Base-by-base conservation (phyloP, 179 eudicot species). In the Vitellaria paradoxa region DNA sequence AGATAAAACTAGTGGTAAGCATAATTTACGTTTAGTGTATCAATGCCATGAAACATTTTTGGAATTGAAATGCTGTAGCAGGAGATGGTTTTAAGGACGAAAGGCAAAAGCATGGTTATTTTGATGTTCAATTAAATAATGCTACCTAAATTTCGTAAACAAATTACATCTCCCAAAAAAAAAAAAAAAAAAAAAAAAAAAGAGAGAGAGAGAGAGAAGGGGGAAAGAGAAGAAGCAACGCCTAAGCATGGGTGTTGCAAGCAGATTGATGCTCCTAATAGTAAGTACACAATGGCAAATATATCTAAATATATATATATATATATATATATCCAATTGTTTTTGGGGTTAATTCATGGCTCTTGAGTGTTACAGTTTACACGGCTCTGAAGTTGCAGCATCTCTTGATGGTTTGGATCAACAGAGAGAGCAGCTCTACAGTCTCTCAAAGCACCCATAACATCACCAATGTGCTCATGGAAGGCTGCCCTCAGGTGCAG, bases 391-490 rank as follows among this genome's bases (percentile, higher is more conserved):
- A 96, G 97, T 82, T 96, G 94, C n/a, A 93, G 83, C 97, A 93
- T 96, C 81, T 96, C 99, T 83, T 86, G 97, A 80, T 96, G 98
- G 80, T 92, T 90, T 0, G 99, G 99, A 74, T 96, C 98, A 24
- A 96, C 97, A 1, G 97, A 93, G 63, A 96, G 97, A 47, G 99
- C 98, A 65, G 98, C 98, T 37, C 98, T 84, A 74, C 98, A 96
- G 77, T 96, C 99, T 18, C 98, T 84, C 26, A 93, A 80, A 12
- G 99, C 98, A 6, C 94, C 98, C 79, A 85, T 70, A 66, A 90
- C 97, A 69, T 96, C 92, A 0, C 98, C 99, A 2, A 91, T 86
- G 83, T 93, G 96, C 88, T 96, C 98, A 52, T 96, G 98, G 49
- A 96, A 96, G 9, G 98, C 99, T 26, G 99, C 99, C 17, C 98